Evolutionary conservation across 192 early-diverging fungal species (phyloP), one percentile per base, ranked within the genome.

Genomic region (Mortierella hygrophila): DNA sequence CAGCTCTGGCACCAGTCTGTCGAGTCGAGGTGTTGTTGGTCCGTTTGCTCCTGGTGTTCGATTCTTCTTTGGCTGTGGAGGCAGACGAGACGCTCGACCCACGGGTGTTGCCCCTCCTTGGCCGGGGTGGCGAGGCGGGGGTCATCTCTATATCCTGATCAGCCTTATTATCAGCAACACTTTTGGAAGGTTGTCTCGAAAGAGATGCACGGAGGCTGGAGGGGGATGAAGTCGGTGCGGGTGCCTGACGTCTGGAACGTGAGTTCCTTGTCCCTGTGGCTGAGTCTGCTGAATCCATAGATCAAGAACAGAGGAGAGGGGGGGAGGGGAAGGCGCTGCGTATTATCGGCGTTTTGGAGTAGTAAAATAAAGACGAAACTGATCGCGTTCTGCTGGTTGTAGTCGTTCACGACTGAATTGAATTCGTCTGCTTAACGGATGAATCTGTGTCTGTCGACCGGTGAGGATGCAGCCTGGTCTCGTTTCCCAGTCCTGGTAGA

Each of bases 211-310:
- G 77, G 15, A 54, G 46, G 21, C n/a, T 32, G 20, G 82, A 32
- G 2, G 75, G 41, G 15, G 81, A 69, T 23, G 42, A 52, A 13
- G 74, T 41, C n/a, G 69, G 63, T 32, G 26, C 11, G 8, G 60
- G 6, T 29, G 76, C 40, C 38, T 57, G 70, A 6, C 82, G 75
- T 40, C 71, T 72, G 35, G 52, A 37, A 40, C 82, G 75, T 23
- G 82, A 73, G 70, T 70, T 60, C 72, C 70, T 74, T 68, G 71
- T 55, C 4, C 81, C 57, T 63, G 82, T 46, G 63, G 57, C 49
- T 40, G 80, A 42, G 10, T 75, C 80, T 54, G 63, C 18, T 20
- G 80, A 70, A 6, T 70, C 74, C 80, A 82, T 82, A 21, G 60
- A 54, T 44, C 73, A 65, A 65, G 29, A 65, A 11, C 4, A 4